A percentile compares a stretch with the other conserved stretches of the same genome.
These are phyloP conservation scores for Paratinospora sagittata DNA, from an alignment of 164 flowering plant species.

Conservation along the genomic window DNA sequence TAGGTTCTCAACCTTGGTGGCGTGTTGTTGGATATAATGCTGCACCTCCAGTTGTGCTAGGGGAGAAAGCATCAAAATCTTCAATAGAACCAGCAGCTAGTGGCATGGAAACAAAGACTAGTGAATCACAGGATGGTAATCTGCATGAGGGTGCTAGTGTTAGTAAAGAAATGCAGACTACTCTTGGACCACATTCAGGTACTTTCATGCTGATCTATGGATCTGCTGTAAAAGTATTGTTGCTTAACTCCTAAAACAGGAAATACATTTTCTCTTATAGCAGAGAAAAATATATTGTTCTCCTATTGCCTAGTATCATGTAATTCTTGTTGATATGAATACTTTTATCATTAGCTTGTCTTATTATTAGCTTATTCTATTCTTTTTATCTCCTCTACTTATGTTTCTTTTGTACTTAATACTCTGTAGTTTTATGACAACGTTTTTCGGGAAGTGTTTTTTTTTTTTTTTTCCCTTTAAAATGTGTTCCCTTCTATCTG, in stretches of 20 bases:
- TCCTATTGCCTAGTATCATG: background rate
- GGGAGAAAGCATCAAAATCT: slow-evolving; percentile 39
- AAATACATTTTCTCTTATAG: background rate
- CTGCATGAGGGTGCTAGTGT: slow-evolving; percentile 41
- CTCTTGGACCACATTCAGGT: slow-evolving; percentile 43
- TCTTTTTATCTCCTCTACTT: background rate
- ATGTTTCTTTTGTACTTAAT: background rate
- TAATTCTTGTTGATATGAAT: background rate
- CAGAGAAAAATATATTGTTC: background rate
- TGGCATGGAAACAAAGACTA: slow-evolving; percentile 35
- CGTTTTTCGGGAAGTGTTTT: background rate
- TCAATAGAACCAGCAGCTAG: slow-evolving; percentile 37
- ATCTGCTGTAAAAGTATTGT: background rate
- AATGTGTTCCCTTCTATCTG: background rate
- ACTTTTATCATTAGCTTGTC: background rate
- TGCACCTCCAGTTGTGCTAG: slow-evolving; percentile 24
- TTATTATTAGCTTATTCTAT: background rate
- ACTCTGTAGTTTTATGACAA: too few species aligned
- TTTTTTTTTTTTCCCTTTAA: background rate
- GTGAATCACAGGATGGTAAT: slow-evolving; percentile 37
- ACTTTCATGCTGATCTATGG: background rate
- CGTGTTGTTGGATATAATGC: slow-evolving; percentile 42
- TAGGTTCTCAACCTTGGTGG: slow-evolving; percentile 82
- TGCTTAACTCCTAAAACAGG: background rate
- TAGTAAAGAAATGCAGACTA: slow-evolving; percentile 39